These are phyloP conservation scores for Beverwykella pulmonaria DNA, from an alignment of 495 filamentous ascomycete genomes.

Conservation along the genomic window DNA sequence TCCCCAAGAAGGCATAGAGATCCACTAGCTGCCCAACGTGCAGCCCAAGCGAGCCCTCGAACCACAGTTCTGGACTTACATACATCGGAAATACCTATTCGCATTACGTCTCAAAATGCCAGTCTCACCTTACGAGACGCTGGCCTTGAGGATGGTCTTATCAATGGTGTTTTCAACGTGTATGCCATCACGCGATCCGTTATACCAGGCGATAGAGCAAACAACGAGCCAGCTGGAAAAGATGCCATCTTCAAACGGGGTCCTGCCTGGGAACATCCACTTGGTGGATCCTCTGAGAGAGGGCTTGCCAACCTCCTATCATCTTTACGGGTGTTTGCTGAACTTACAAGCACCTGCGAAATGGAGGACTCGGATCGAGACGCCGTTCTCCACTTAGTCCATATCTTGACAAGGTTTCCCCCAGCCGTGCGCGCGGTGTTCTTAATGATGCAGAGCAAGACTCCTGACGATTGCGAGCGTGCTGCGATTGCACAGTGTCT, in stretches of 20 bases:
- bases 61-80: conserved; percentile 29
- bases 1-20: conserved; percentile 13
- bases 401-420: conserved; percentile 37
- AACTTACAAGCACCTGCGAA: conserved; percentile 28
- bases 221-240: conserved; percentile 24
- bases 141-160: conserved; percentile 17
- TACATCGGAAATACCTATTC: conserved; percentile 33
- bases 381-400: conserved; percentile 40
- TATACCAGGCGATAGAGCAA: neutral
- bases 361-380: conserved; percentile 38
- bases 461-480: conserved; percentile 32
- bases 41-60: conserved; percentile 24
- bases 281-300: conserved; percentile 36
- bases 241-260: conserved; percentile 36
- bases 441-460: conserved; percentile 40
- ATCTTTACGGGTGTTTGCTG: conserved; percentile 40
- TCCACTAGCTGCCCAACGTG: conserved; percentile 9
- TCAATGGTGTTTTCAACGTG: conserved; percentile 42
- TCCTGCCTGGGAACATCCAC: conserved; percentile 28
- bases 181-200: conserved; percentile 38
- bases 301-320: conserved; percentile 44
- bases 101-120: conserved; percentile 30
- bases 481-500: conserved; percentile 39
- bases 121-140: neutral
- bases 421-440: conserved; percentile 43